Conservation (phyloP, 352 stramenopile genomes). For the Lagenidium sp. region DNA sequence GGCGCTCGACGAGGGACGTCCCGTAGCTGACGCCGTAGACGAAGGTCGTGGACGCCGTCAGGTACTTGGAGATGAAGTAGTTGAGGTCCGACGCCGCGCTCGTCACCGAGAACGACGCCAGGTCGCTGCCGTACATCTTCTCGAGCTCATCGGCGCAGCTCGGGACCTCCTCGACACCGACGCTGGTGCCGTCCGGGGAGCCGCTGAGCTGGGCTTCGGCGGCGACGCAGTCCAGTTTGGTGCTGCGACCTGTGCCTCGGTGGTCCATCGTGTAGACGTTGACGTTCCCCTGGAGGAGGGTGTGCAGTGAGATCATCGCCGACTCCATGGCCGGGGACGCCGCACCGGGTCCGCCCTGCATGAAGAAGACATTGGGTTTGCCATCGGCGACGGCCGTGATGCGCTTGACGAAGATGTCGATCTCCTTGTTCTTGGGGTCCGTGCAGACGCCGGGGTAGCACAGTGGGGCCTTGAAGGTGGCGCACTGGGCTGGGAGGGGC, state of each 20-base stretch:
- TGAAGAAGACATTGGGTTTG: conserved; percentile 9
- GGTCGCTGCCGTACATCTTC: conserved; percentile 1
- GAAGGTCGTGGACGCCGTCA: conserved; percentile 5
- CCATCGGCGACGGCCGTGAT: not conserved
- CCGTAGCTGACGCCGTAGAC: conserved; percentile 11
- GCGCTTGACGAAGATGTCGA: conserved; percentile 21
- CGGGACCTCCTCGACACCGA: conserved; percentile 10
- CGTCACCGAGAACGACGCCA: conserved; percentile 14
- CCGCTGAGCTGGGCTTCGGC: conserved; percentile 6
- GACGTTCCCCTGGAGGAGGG: conserved; percentile 15
- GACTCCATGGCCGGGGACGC: conserved; percentile 20
- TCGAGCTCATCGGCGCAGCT: conserved; percentile 8
- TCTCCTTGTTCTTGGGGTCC: not conserved
- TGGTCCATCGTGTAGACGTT: conserved; percentile 23
- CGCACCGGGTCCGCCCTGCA: conserved; percentile 14
- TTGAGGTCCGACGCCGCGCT: conserved; percentile 15
- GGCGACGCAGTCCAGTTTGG: conserved; percentile 11
- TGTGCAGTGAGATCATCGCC: conserved; percentile 22
- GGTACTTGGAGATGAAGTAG: conserved; percentile 7
- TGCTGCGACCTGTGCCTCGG: conserved; percentile 15
- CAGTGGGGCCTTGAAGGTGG: conserved; percentile 21
- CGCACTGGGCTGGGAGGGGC: conserved; percentile 28
- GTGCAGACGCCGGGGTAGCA: conserved; percentile 25
- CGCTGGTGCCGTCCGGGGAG: conserved; percentile 2
- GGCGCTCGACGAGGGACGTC: conserved; percentile 11